A percentile compares a stretch with the other conserved stretches of the same genome.
Evolutionary conservation across 768 basidiomycete species (phyloP).

Genomic region (Podaxis sp.): DNA sequence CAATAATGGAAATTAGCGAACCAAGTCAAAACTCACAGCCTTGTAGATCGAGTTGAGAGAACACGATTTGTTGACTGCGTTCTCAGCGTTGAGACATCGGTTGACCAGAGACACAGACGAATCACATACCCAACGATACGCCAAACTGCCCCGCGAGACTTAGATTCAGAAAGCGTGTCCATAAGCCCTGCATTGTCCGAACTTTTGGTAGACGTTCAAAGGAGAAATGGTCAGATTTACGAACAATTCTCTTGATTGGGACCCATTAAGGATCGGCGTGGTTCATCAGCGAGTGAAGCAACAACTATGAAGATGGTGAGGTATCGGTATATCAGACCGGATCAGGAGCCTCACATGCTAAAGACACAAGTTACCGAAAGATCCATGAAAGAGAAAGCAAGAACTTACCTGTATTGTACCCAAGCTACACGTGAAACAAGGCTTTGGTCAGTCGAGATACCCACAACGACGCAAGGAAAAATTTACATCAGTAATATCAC

Average conservation of each 20-base stretch:
- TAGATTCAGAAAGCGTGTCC: not conserved
- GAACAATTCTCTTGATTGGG: not conserved
- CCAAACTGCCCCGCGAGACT: not conserved
- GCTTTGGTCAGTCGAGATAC: not conserved
- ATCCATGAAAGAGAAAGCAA: not conserved
- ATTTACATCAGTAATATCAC: constrained; percentile 49
- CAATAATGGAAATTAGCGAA: not conserved
- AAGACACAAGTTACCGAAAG: not conserved
- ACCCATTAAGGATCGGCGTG: not conserved
- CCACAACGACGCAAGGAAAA: constrained; percentile 8
- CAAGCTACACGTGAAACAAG: constrained; percentile 24
- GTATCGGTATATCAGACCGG: not conserved
- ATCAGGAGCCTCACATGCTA: not conserved
- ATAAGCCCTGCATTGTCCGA: not conserved
- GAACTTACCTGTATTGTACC: constrained; percentile 44
- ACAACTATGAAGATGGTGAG: not conserved
- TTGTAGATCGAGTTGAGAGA: not conserved
- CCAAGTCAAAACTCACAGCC: not conserved
- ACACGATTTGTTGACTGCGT: not conserved
- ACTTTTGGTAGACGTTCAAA: not conserved
- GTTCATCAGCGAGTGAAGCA: not conserved
- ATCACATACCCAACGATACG: not conserved
- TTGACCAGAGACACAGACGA: not conserved
- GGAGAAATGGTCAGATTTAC: not conserved
- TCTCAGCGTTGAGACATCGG: not conserved